Conservation (phyloP, 129 eudicot species). For the Scalesia atractyloides region DNA sequence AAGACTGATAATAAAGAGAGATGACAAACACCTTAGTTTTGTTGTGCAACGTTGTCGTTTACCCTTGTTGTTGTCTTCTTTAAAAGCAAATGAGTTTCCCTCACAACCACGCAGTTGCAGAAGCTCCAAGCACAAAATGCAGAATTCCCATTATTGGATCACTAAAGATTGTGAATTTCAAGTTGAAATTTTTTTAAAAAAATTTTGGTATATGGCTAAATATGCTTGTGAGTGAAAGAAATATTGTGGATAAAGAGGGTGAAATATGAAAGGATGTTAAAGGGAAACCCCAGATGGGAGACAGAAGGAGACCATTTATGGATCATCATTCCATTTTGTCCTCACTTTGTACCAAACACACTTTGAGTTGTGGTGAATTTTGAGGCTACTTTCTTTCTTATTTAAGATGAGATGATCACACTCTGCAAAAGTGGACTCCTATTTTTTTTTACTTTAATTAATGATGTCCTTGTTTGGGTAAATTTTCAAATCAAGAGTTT, state of each 20-base stretch:
- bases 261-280: constrained; percentile 26
- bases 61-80: constrained; percentile 43
- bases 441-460: constrained; percentile 5
- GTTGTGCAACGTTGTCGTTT: constrained; percentile 46
- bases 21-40: constrained; percentile 38
- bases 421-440: constrained; percentile 20
- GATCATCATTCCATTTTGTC: constrained; percentile 39
- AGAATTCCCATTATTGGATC: constrained; percentile 60
- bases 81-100: constrained; percentile 30
- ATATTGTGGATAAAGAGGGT: constrained; percentile 14
- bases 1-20: constrained; percentile 17
- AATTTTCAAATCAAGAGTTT: constrained; percentile 16
- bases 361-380: constrained; percentile 12
- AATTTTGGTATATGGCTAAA: not conserved
- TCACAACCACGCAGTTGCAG: constrained; percentile 47
- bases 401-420: constrained; percentile 36
- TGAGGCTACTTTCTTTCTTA: constrained; percentile 21
- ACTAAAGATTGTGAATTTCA: constrained; percentile 38
- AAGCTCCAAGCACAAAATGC: constrained; percentile 59
- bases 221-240: not conserved
- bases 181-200: not conserved
- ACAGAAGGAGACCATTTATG: constrained; percentile 60
- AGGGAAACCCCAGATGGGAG: constrained; percentile 54
- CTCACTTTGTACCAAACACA: constrained; percentile 29
- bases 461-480: constrained; percentile 11